Evolutionary conservation across 2,329 filamentous ascomycete genomes (phyloP), one percentile per base, ranked within the genome.

Genomic region (Cytospora piceicola): DNA sequence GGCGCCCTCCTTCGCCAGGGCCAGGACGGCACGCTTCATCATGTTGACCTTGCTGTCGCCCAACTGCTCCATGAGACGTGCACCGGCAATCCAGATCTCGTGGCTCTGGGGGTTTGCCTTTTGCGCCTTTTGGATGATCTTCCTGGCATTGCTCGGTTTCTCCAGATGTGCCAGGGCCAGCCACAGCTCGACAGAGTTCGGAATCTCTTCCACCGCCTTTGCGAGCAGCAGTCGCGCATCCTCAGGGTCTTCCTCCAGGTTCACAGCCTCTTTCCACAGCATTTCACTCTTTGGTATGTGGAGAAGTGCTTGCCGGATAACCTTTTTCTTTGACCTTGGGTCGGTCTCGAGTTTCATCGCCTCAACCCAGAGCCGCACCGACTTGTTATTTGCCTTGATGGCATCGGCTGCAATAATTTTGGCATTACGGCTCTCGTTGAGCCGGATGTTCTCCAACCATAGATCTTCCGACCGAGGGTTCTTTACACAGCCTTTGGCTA

Each of bases 251-350:
- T 97, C 94, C 74, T 98, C 95, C 63, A 98, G 81, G 71, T 98
- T 98, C 69, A 99, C 94, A 6, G 94, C 90, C 75, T 96, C 93
- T 75, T 98, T 99, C 95, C 95, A 99, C n/a, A 99, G 85, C 52
- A 92, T 90, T 57, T 98, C 95, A 0, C 94, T 98, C 73, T 97
- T 93, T 0, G 94, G 94, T 51, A 97, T 91, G 73, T 97, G 90
- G 72, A 98, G 92, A 54, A 99, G 83, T 0, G 95, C 96, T 74
- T 96, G 92, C 63, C 94, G 87, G 39, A 97, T 88, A 9, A 99
- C 95, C 74, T 93, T 89, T 79, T 98, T 98, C 78, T 96, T 96
- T 14, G 93, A 92, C 66, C 90, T 86, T 1, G 88, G 80, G 57
- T 97, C 90, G 9, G 88, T 88, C 76, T 99, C 95, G 29, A 99